phyloP scores from a whole-genome alignment of 192 early-diverging fungal genomes.

The Umbelopsis ramanniana region DNA sequence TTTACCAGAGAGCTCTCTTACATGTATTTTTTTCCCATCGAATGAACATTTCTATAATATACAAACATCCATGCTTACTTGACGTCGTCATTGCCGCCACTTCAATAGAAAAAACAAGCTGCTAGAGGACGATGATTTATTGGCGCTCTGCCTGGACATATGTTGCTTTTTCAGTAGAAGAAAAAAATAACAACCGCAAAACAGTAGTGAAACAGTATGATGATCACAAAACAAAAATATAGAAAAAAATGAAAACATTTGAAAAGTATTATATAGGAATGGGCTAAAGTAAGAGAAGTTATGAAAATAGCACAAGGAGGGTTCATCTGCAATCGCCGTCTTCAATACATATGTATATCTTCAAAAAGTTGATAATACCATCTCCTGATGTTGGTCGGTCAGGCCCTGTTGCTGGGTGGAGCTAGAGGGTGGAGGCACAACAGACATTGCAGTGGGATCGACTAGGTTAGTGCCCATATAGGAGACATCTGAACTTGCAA shows the following conservation, averaged over 20 bases:
- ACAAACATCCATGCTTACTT: too few relatives aligned
- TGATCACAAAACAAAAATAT: background rate
- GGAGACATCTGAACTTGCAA: background rate
- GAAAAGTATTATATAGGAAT: background rate
- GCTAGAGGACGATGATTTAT: too few relatives aligned
- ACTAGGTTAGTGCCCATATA: conserved; percentile 13
- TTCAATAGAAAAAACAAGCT: too few relatives aligned
- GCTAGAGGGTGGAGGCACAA: background rate
- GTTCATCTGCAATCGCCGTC: background rate
- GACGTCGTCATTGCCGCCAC: too few relatives aligned
- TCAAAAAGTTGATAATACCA: background rate
- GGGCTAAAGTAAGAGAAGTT: background rate
- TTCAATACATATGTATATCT: background rate
- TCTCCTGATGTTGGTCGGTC: conserved; percentile 10
- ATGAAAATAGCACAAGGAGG: too few relatives aligned
- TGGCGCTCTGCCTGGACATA: too few relatives aligned
- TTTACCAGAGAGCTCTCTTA: too few relatives aligned
- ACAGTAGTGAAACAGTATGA: background rate
- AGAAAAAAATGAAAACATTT: background rate
- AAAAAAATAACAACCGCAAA: too few relatives aligned
- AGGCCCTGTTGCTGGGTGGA: background rate
- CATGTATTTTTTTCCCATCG: too few relatives aligned
- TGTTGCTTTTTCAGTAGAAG: too few relatives aligned
- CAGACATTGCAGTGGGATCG: conserved; percentile 8
- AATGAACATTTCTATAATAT: too few relatives aligned